A percentile compares a stretch with the other conserved stretches of the same genome.
These are phyloP conservation scores for Boletus sp. DNA, from an alignment of 1,284 basidiomycete genomes.

Conservation along the genomic window DNA sequence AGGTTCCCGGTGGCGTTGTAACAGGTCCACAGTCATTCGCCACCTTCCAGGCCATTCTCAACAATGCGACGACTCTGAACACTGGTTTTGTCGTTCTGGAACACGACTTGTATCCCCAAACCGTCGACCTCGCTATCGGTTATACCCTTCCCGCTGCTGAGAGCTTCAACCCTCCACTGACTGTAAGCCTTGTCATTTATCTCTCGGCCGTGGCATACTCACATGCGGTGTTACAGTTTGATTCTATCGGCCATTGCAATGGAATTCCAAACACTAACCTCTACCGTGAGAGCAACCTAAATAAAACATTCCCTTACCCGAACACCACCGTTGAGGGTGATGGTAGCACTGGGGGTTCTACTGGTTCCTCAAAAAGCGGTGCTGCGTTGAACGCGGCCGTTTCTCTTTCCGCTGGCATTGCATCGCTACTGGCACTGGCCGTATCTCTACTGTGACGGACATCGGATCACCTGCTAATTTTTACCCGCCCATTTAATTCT, in stretches of 20 bases:
- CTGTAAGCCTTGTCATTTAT: constrained; percentile 37
- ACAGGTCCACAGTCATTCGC: constrained; percentile 52
- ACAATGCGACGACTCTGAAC: constrained; percentile 52
- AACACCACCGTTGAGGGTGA: constrained; percentile 21
- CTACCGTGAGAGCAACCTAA: constrained; percentile 63
- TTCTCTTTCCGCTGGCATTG: constrained; percentile 11
- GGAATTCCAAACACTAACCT: constrained; percentile 51
- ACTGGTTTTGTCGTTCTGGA: constrained; percentile 84
- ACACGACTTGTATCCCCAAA: constrained; percentile 83
- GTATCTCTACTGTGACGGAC: constrained; percentile 19
- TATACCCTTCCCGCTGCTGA: constrained; percentile 77
- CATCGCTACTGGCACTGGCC: constrained; percentile 15
- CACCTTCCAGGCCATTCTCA: constrained; percentile 60
- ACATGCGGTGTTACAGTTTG: constrained; percentile 39
- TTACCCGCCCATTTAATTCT: constrained; percentile 23
- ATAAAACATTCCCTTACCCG: constrained; percentile 53
- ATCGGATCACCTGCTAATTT: constrained; percentile 6
- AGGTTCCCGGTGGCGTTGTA: constrained; percentile 68
- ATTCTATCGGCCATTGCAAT: constrained; percentile 63
- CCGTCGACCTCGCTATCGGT: constrained; percentile 84
- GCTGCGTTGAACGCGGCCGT: constrained; percentile 14
- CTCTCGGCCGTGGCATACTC: not conserved
- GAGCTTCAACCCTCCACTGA: constrained; percentile 56
- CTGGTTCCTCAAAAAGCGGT: constrained; percentile 4
- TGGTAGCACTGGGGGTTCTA: constrained; percentile 2